A percentile compares a stretch with the other conserved stretches of the same genome.
phyloP scores from a whole-genome alignment of 441 rosid species.

The Sinapis alba region DNA sequence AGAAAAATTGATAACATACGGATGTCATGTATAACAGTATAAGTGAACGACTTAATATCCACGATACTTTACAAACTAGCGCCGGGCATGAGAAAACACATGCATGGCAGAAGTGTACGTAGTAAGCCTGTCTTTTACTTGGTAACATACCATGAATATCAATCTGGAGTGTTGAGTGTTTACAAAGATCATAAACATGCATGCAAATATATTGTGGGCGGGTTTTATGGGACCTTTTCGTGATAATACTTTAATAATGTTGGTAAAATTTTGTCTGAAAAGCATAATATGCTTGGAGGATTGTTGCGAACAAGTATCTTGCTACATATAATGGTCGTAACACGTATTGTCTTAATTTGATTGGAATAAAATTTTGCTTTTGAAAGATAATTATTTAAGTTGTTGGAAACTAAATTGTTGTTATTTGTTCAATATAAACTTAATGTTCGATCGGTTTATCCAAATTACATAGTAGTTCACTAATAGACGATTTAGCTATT shows the following conservation, averaged over 20 bases:
- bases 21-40: too few relatives aligned
- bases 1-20: not conserved
- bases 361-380: not conserved
- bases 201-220: not conserved
- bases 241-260: not conserved
- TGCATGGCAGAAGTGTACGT: not conserved
- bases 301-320: not conserved
- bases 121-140: not conserved
- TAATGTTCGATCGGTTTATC: too few relatives aligned
- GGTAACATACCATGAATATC: not conserved
- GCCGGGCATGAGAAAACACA: too few relatives aligned
- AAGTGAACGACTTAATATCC: not conserved
- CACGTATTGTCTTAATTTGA: constrained; percentile 1
- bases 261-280: not conserved
- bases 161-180: not conserved
- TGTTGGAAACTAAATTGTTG: too few relatives aligned
- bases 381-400: not conserved
- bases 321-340: not conserved
- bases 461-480: too few relatives aligned
- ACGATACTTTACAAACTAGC: not conserved
- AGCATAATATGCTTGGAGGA: not conserved
- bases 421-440: too few relatives aligned
- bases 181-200: not conserved
- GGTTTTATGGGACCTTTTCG: not conserved
- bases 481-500: too few relatives aligned